Base-by-base conservation (phyloP, 75 land plant genomes). In the Selaginella moellendorffii region DNA sequence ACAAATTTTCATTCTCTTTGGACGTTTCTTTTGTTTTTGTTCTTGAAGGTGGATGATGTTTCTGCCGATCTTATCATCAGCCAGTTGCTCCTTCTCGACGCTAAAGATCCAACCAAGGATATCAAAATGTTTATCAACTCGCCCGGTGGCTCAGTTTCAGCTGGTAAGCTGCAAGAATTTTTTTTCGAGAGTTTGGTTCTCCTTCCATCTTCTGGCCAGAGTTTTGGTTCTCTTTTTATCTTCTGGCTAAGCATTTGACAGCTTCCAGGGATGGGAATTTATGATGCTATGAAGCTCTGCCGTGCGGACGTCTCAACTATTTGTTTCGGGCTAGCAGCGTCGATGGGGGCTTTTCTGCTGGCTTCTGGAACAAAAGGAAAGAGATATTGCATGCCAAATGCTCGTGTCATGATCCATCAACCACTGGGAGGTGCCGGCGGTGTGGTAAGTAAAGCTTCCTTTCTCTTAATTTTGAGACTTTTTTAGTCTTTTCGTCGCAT, bases 371-470 rank as follows among this genome's bases (percentile, higher is more conserved):
- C 87, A 2, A 89, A 83, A 65, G 98, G 98, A 54, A 93, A 93
- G 77, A 72, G 98, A 31, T 93, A 74, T 70, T 89, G 98, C 83
- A 93, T 93, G 98, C 98, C 98, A 61, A 93, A 93, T 79, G 66
- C 82, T 24, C 78, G 85, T 68, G 90, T 93, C 20, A 93, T 93
- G 98, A 82, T 93, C 66, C 98, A 93, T 77, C 98, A 89, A 69
- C 98, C 98, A 1, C 78, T 81, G 22, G 90, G 98, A 54, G 83
- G 90, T 67, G 84, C 81, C 17, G 82, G 85, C 20, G 87, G 87
- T n/a, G 78, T 76, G 54, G 96, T 83, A 62, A 77, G 85, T 79
- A 23, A 18, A 17, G 8, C 30, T 62, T 5, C n/a, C n/a, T n/a
- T n/a, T n/a, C n/a, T n/a, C n/a, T n/a, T n/a, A n/a, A n/a, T n/a